Percentiles rank a stretch among this genome's conserved stretches.
phyloP scores from a whole-genome alignment of 176 grass and related monocot species.

The Pharus latifolius region DNA sequence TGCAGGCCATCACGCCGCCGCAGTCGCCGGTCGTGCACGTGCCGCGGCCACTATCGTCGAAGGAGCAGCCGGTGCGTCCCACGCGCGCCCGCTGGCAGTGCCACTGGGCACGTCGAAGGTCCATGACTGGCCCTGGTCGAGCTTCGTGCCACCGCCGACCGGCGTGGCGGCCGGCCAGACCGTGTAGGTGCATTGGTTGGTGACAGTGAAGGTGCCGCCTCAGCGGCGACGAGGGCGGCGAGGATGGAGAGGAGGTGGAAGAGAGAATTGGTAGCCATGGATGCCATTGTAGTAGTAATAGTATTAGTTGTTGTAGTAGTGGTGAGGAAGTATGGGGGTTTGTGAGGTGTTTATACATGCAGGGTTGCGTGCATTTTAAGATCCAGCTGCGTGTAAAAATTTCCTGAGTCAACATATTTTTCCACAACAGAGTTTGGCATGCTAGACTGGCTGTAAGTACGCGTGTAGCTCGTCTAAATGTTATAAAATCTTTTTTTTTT shows the following conservation, averaged over 20 bases:
- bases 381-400: no score
- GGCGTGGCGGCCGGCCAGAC: constrained; percentile 39
- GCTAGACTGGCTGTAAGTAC: no score
- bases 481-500: no score
- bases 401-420: no score
- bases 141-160: constrained; percentile 21
- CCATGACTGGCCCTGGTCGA: constrained; percentile 34
- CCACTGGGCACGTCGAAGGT: neutral
- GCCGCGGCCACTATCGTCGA: constrained; percentile 31
- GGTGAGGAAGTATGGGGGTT: no score
- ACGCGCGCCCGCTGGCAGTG: constrained; percentile 22
- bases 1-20: constrained; percentile 27
- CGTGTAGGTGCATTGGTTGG: constrained; percentile 40
- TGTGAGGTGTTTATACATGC: no score
- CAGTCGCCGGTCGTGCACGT: constrained; percentile 42
- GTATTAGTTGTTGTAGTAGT: no score
- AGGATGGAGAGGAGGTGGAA: neutral
- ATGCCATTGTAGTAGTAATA: no score
- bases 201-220: constrained; percentile 36
- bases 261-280: constrained; percentile 7
- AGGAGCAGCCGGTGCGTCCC: constrained; percentile 47
- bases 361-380: no score
- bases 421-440: no score
- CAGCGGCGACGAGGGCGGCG: neutral
- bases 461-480: no score